Evolutionary conservation across 2,329 filamentous ascomycete genomes (phyloP).

Genomic region (Decorospora gaudefroyi): DNA sequence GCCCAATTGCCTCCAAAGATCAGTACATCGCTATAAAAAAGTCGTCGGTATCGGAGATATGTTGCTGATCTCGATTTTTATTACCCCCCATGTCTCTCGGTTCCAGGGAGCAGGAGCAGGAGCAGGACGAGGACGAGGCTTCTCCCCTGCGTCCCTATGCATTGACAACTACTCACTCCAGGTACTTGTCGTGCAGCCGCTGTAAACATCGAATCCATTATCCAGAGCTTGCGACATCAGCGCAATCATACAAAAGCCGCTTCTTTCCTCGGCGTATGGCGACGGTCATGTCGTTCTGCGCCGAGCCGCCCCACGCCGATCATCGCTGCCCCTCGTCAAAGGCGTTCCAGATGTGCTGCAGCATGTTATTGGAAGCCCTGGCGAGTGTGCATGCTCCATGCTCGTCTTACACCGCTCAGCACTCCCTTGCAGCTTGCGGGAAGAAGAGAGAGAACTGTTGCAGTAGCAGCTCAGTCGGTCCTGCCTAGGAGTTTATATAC

Average conservation of each 20-base stretch:
- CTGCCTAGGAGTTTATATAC: no score
- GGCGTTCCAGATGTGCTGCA: constrained; percentile 16
- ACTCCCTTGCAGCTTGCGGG: constrained; percentile 5
- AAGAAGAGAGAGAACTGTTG: no score
- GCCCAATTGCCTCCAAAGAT: no score
- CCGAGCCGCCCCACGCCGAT: constrained; percentile 16
- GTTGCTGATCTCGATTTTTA: no score
- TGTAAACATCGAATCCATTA: constrained; percentile 1
- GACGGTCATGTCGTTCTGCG: constrained; percentile 16
- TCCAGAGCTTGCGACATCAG: not conserved
- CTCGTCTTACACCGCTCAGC: constrained; percentile 14
- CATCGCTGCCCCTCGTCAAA: constrained; percentile 13
- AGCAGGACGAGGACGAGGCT: constrained; percentile 3
- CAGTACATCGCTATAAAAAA: no score
- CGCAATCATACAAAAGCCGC: not conserved
- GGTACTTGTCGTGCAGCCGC: constrained; percentile 17
- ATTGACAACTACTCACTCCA: constrained; percentile 4
- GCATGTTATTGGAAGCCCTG: constrained; percentile 27
- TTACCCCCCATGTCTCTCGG: constrained; percentile 6
- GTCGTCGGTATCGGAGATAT: no score
- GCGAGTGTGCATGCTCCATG: constrained; percentile 14
- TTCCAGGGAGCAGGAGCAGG: no score
- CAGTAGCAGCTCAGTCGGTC: no score
- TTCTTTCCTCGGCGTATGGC: constrained; percentile 4
- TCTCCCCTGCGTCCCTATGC: constrained; percentile 12